phyloP scores from a whole-genome alignment of 2,329 filamentous ascomycete genomes.

The Drechslerella coelobrocha region DNA sequence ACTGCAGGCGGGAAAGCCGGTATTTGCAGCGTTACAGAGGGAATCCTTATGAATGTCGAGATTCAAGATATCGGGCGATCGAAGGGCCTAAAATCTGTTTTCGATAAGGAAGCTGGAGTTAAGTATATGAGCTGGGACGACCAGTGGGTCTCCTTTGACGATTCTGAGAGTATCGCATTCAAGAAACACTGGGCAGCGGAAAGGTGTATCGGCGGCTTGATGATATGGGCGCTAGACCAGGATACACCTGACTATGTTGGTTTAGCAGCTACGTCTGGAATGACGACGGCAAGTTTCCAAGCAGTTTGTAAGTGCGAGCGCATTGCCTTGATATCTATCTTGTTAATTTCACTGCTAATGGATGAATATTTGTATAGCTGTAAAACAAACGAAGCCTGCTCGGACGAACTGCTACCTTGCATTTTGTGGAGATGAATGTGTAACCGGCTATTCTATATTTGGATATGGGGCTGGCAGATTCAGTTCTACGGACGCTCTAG shows the following conservation, averaged over 20 bases:
- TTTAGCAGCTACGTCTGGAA: slow-evolving; percentile 25
- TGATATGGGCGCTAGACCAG: slow-evolving; percentile 55
- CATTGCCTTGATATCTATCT: not conserved
- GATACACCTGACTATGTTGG: slow-evolving; percentile 54
- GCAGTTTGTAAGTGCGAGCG: not conserved
- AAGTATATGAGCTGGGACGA: slow-evolving; percentile 30
- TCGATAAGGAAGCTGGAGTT: slow-evolving; percentile 20
- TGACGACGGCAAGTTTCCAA: not conserved
- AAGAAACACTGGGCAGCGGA: slow-evolving; percentile 54
- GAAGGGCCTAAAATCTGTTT: slow-evolving; percentile 22
- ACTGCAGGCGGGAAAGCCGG: slow-evolving; percentile 12
- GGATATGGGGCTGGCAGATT: slow-evolving; percentile 20
- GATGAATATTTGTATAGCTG: not conserved
- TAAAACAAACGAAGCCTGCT: not conserved
- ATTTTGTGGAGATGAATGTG: slow-evolving; percentile 19
- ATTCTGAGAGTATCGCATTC: slow-evolving; percentile 53
- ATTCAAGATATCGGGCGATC: slow-evolving; percentile 10
- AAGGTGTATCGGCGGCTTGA: slow-evolving; percentile 55
- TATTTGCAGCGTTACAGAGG: slow-evolving; percentile 4
- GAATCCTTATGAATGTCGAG: slow-evolving; percentile 13
- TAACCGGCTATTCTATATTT: slow-evolving; percentile 12
- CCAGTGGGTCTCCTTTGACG: slow-evolving; percentile 36
- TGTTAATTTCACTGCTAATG: not conserved
- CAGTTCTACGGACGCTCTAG: slow-evolving; percentile 15
- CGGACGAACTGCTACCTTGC: slow-evolving; percentile 24